These are phyloP conservation scores for Moesziomyces antarcticus DNA, from an alignment of 1,284 basidiomycete genomes.

Conservation along the genomic window DNA sequence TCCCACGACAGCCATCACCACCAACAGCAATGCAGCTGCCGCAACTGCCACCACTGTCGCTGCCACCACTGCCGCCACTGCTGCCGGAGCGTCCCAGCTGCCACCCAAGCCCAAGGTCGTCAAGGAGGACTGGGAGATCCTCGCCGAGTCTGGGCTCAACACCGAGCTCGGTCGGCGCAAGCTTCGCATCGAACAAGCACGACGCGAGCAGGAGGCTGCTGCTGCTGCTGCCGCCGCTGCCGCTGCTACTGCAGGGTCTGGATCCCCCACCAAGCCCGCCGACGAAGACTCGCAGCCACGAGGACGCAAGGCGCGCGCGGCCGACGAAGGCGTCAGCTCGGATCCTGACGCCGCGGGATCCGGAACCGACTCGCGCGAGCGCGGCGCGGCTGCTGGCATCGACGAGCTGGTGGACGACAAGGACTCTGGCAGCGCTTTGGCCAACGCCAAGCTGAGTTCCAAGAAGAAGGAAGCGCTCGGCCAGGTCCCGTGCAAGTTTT, in stretches of 20 bases:
- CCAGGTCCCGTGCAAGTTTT: constrained; percentile 98
- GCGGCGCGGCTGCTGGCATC: constrained; percentile 17
- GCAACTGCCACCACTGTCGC: neutral
- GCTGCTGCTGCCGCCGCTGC: constrained; percentile 15
- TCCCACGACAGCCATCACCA: neutral
- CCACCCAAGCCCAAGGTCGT: constrained; percentile 38
- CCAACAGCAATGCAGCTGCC: neutral
- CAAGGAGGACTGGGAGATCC: constrained; percentile 56
- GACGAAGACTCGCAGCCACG: constrained; percentile 23
- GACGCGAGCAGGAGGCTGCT: constrained; percentile 35
- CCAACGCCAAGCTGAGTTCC: constrained; percentile 64
- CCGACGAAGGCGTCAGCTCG: constrained; percentile 24
- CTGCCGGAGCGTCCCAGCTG: constrained; percentile 19
- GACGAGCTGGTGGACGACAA: constrained; percentile 48
- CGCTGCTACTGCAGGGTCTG: neutral
- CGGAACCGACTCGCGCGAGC: constrained; percentile 28
- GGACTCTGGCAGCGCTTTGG: constrained; percentile 58
- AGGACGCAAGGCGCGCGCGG: constrained; percentile 20
- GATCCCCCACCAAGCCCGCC: neutral
- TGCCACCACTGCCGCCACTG: neutral
- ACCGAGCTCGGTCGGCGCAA: constrained; percentile 54
- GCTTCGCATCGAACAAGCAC: constrained; percentile 44
- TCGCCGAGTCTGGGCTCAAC: constrained; percentile 53
- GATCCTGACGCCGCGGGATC: constrained; percentile 20
- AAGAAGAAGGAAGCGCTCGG: constrained; percentile 78